These are phyloP conservation scores for Dactylorhiza incarnata DNA, from an alignment of 106 monocot species.

Conservation along the genomic window DNA sequence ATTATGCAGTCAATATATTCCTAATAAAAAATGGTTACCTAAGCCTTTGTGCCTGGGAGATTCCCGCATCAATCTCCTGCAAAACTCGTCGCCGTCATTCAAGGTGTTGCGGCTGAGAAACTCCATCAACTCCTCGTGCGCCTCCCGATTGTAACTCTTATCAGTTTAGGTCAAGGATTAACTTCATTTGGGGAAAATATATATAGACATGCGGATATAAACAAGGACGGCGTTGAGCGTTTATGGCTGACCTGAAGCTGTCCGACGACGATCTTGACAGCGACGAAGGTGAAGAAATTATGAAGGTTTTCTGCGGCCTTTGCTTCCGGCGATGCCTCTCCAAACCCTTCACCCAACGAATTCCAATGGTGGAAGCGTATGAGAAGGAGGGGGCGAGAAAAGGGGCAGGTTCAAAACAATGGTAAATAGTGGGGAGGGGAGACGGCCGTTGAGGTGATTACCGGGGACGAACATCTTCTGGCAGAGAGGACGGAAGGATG, in stretches of 20 bases:
- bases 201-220: not conserved
- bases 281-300: constrained; percentile 78
- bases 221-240: not conserved
- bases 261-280: constrained; percentile 58
- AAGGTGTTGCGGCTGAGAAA: constrained; percentile 47
- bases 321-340: constrained; percentile 80
- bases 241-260: constrained; percentile 57
- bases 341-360: constrained; percentile 37
- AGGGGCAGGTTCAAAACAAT: not conserved
- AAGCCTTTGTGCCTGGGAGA: constrained; percentile 47
- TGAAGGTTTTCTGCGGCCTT: constrained; percentile 76
- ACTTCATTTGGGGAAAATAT: not conserved
- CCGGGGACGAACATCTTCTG: constrained; percentile 86
- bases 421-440: not conserved
- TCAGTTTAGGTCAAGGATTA: not conserved
- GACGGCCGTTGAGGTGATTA: constrained; percentile 6
- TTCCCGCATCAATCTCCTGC: constrained; percentile 59
- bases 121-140: constrained; percentile 64
- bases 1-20: not conserved
- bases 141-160: constrained; percentile 22
- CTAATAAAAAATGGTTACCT: constrained; percentile 16
- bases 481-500: constrained; percentile 26
- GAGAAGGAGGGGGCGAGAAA: not conserved
- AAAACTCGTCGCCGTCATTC: constrained; percentile 70
- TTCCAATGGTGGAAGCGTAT: not conserved